Evolutionary conservation across 2,329 filamentous ascomycete genomes (phyloP), one percentile per base, ranked within the genome.

Genomic region (Allantophomopsis lycopodina): DNA sequence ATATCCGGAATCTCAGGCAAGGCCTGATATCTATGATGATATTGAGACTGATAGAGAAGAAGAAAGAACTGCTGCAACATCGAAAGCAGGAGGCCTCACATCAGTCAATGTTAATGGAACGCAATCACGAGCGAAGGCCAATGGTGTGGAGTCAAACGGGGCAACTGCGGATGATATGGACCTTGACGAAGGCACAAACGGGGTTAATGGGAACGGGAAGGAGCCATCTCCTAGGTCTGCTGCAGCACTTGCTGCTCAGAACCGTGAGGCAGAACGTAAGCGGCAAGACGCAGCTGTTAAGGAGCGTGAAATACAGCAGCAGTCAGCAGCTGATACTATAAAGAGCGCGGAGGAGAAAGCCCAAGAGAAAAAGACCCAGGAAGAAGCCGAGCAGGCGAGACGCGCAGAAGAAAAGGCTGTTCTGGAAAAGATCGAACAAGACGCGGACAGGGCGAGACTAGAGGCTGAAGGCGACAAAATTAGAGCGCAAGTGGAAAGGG

Each of bases 11-110:
- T 34, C 35, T 40, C 30, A 36, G 33, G 15, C 28, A 23, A 4
- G 18, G 16, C 34, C 21, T 32, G 14, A 39, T 12, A 41, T 54
- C 7, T 54, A 55, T 33, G 51, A 55, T 10, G 42, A 49, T 32
- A 46, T 54, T 37, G 38, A 35, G 8, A 48, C 49, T 14, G 52
- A 53, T 28, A 48, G 37, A 37, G 49, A 49, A 7, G 47, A 42
- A 18, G 40, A 42, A 7, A 38, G 18, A 13, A 14, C 40, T 38
- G 3, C 32, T 10, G 32, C 13, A 34, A 7, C 32, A 34, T 34
- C 32, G 7, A 34, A 13, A 10, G 8, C 23, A 8, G 11, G 10
- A 10, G 23, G 23, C 23, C 10, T 28, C 23, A 28, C 23, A 12
- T 8, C 32, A 34, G 3, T n/a, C 15, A 15, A 13, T 14, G 32